Evolutionary conservation across 2,329 filamentous ascomycete genomes (phyloP).

Genomic region (Exophiala spinifera): DNA sequence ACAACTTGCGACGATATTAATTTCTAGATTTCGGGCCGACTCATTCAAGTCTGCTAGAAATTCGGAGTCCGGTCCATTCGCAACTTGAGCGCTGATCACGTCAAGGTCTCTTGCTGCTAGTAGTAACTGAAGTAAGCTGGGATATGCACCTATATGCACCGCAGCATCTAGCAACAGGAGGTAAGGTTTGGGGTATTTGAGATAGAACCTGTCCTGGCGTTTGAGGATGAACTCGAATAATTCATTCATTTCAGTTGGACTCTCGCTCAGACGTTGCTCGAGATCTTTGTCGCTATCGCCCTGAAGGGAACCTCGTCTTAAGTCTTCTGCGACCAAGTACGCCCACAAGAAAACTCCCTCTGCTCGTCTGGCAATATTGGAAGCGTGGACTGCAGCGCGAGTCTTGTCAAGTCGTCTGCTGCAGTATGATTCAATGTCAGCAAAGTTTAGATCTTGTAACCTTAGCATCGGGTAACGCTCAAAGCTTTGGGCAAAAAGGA

Average conservation of each 20-base stretch:
- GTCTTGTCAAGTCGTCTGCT: neutral
- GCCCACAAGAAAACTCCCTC: slow-evolving; percentile 16
- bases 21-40: neutral
- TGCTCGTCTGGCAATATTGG: neutral
- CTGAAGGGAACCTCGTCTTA: neutral
- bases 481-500: neutral
- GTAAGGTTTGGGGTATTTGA: slow-evolving; percentile 14
- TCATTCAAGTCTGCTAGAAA: neutral
- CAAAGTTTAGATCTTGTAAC: slow-evolving; percentile 10
- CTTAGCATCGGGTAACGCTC: neutral
- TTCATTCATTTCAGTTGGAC: slow-evolving; percentile 7
- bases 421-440: slow-evolving; percentile 7
- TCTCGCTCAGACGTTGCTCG: neutral
- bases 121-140: slow-evolving; percentile 6
- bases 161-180: neutral
- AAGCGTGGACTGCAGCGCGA: neutral
- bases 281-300: slow-evolving; percentile 10
- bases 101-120: neutral
- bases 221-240: slow-evolving; percentile 7
- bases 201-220: slow-evolving; percentile 13
- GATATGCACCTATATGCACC: neutral
- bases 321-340: slow-evolving; percentile 3
- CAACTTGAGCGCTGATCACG: neutral
- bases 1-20: slow-evolving; percentile 6
- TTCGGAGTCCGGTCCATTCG: neutral